Conservation (phyloP, 2,329 filamentous ascomycete species). For the Alternaria sp. region DNA sequence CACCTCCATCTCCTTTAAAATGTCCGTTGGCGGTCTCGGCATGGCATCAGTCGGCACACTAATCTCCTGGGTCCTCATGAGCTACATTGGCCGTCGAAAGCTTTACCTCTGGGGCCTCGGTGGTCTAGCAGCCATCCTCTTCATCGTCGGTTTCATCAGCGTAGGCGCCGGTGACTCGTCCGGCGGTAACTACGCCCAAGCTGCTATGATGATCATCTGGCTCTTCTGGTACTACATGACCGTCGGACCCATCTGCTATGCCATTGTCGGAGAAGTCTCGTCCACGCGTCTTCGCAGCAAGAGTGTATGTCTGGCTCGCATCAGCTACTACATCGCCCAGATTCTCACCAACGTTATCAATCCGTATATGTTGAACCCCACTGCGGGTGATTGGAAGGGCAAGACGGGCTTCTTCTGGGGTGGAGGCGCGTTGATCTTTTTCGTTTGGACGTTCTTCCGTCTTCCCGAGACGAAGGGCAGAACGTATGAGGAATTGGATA, state of each 20-base stretch:
- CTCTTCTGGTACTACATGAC: conserved; percentile 79
- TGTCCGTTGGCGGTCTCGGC: conserved; percentile 59
- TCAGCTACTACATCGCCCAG: conserved; percentile 66
- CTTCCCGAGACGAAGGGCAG: conserved; percentile 78
- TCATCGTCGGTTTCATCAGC: conserved; percentile 74
- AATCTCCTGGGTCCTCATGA: conserved; percentile 79
- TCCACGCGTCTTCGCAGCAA: conserved; percentile 84
- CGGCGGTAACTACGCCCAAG: conserved; percentile 47
- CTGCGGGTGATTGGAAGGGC: conserved; percentile 83
- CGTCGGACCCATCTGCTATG: conserved; percentile 86
- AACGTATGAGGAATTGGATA: conserved; percentile 80
- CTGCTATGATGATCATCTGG: conserved; percentile 27
- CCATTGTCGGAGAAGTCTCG: conserved; percentile 80
- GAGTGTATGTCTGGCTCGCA: conserved; percentile 80
- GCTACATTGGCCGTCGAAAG: conserved; percentile 73
- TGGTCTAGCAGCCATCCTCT: conserved; percentile 68
- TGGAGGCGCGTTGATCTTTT: conserved; percentile 74
- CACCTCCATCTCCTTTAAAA: conserved; percentile 46
- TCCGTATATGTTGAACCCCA: conserved; percentile 54
- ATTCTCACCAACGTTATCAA: conserved; percentile 81
- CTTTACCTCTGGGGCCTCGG: conserved; percentile 74
- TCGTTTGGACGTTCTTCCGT: conserved; percentile 76
- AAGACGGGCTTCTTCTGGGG: conserved; percentile 82
- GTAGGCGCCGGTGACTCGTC: conserved; percentile 42
- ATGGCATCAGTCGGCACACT: conserved; percentile 68